These are phyloP conservation scores for Phialemonium atrogriseum DNA, from an alignment of 2,329 filamentous ascomycete genomes.

Conservation along the genomic window DNA sequence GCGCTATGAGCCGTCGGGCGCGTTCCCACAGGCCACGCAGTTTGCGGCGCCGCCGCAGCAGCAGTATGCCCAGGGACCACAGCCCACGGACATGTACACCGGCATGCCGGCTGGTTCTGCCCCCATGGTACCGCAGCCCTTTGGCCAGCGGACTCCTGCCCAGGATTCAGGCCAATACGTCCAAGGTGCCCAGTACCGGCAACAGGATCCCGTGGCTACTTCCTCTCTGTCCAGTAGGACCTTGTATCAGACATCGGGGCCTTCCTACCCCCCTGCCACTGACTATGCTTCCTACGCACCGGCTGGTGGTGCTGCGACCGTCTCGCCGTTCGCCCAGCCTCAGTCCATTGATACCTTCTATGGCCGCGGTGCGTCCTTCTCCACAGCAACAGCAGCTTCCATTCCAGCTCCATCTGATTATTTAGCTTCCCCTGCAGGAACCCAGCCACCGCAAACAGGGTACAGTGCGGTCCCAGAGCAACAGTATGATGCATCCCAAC, in stretches of 20 bases:
- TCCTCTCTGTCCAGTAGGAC: conserved; percentile 1
- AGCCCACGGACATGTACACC: conserved; percentile 3
- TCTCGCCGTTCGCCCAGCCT: conserved; percentile 21
- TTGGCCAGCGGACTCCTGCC: not conserved
- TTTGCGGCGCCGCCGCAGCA: conserved; percentile 1
- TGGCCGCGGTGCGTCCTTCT: conserved; percentile 54
- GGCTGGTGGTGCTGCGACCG: conserved; percentile 8
- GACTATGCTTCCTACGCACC: conserved; percentile 20
- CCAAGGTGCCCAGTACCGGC: conserved; percentile 5
- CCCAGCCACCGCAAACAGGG: conserved; percentile 21
- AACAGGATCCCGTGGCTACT: conserved; percentile 7
- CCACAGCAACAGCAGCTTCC: conserved; percentile 18
- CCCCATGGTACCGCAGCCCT: conserved; percentile 1
- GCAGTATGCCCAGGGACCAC: conserved; percentile 1
- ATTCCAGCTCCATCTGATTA: conserved; percentile 30
- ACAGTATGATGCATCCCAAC: conserved; percentile 43
- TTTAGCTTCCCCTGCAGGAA: conserved; percentile 45
- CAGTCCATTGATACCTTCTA: conserved; percentile 46
- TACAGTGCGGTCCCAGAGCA: conserved; percentile 34
- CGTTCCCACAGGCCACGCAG: conserved; percentile 1
- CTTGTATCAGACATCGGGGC: conserved; percentile 9
- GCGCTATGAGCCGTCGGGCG: conserved; percentile 1
- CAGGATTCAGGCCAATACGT: conserved; percentile 1
- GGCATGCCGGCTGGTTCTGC: conserved; percentile 1
- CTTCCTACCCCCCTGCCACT: conserved; percentile 18